phyloP scores from a whole-genome alignment of 352 stramenopile genomes.

The Phytophthora tubulina region DNA sequence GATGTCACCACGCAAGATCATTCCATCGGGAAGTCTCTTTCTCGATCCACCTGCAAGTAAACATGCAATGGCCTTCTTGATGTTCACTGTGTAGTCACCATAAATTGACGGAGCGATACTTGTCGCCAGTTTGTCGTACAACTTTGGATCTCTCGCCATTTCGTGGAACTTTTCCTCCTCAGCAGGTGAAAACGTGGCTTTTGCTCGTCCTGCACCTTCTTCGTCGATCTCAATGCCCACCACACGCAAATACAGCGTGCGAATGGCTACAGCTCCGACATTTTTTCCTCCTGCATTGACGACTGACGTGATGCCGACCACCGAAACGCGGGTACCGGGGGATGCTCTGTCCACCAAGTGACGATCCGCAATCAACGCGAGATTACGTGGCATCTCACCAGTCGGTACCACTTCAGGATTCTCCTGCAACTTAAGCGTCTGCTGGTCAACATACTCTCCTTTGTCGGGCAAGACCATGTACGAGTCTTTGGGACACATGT shows the following conservation, averaged over 20 bases:
- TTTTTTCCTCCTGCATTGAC: conserved; percentile 88
- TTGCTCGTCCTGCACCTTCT: conserved; percentile 90
- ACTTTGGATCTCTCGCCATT: conserved; percentile 89
- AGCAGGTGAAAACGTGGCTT: conserved; percentile 94
- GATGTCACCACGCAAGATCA: conserved; percentile 98
- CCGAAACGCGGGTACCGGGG: conserved; percentile 95
- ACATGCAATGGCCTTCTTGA: conserved; percentile 97
- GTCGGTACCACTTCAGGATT: conserved; percentile 97
- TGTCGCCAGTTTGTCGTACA: conserved; percentile 94
- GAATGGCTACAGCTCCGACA: conserved; percentile 86
- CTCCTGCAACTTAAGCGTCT: conserved; percentile 99
- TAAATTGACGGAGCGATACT: conserved; percentile 96
- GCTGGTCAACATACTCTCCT: conserved; percentile 96
- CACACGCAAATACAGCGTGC: conserved; percentile 96
- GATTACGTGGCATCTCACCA: conserved; percentile 98
- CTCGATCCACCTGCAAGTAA: conserved; percentile 95
- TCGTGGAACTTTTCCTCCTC: conserved; percentile 98
- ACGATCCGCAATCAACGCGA: conserved; percentile 96
- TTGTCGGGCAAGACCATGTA: conserved; percentile 97
- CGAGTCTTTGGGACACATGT: conserved; percentile 87
- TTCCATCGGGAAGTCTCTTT: conserved; percentile 96
- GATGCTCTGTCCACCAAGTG: conserved; percentile 96
- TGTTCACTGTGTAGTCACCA: conserved; percentile 97
- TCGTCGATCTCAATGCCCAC: conserved; percentile 97
- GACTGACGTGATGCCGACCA: conserved; percentile 97